Base-by-base conservation (phyloP, 2,329 filamentous ascomycete species). In the Dactylellina cionopaga region DNA sequence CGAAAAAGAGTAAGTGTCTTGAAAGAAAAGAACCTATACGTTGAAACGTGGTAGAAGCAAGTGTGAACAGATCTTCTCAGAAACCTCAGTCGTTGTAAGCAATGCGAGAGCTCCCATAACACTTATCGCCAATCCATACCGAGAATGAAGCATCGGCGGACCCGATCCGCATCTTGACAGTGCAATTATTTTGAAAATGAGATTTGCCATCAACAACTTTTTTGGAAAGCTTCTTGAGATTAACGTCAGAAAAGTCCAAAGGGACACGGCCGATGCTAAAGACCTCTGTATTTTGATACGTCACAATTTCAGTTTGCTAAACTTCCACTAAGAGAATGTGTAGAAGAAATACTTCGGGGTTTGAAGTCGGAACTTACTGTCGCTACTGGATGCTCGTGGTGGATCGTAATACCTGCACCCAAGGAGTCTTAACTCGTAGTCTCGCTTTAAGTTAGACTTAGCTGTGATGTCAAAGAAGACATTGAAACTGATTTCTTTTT, bases 71-170 rank as follows among this genome's bases (percentile, higher is more conserved):
- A n/a, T n/a, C n/a, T n/a, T n/a, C n/a, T n/a, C n/a, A n/a, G n/a
- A n/a, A 17, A 27, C 5, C 10, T 31, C 17, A 62, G 15, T 39
- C 41, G 19, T 51, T 44, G 27, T 62, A 51, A 9, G 41, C 15
- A 29, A 62, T 47, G 7, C 56, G 31, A 62, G 44, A 62, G 29
- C 13, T 49, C 3, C 41, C 56, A 33, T 49, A 62, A 19, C 44
- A 49, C 25, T 49, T 62, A 4, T 41, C 17, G 10, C 33, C 56
- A 19, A 62, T 31, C 56, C 41, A 47, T 5, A 62, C 56, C 2
- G 56, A 49, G 13, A 62, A 62, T 1, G 39, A 24, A 9, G 56
- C 56, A 13, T 62, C 56, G 10, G 56, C 56, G 17, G 56, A 62
- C 15, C 44, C 44, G 11, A 62, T 15, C 15, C 13, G 11, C 56